These are phyloP conservation scores for Bisporella sp. DNA, from an alignment of 2,329 filamentous ascomycete genomes.

Conservation along the genomic window DNA sequence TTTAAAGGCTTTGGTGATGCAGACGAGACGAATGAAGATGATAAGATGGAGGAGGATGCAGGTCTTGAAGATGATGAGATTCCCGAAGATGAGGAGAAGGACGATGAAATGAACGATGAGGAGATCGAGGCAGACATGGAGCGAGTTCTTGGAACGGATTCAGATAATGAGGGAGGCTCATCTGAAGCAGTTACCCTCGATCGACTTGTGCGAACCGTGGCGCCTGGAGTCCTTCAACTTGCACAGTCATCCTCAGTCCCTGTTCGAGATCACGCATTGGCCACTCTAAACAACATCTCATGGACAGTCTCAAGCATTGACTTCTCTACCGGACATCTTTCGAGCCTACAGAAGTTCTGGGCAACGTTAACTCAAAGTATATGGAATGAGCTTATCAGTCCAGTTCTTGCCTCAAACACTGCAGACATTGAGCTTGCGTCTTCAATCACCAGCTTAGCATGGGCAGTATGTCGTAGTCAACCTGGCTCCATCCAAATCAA, in stretches of 20 bases:
- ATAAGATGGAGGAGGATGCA: conserved; percentile 7
- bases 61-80: conserved; percentile 29
- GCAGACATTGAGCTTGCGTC: conserved; percentile 55
- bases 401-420: conserved; percentile 53
- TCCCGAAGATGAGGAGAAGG: conserved; percentile 33
- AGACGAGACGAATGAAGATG: background rate
- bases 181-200: conserved; percentile 22
- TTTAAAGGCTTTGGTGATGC: conserved; percentile 32
- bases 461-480: conserved; percentile 54
- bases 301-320: conserved; percentile 60
- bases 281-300: conserved; percentile 58
- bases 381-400: conserved; percentile 49
- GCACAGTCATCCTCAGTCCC: conserved; percentile 29
- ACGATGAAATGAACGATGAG: conserved; percentile 31
- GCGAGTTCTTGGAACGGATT: conserved; percentile 45
- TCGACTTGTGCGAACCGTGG: conserved; percentile 21
- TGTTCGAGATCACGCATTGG: conserved; percentile 48
- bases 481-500: conserved; percentile 41
- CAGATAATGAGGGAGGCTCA: conserved; percentile 32
- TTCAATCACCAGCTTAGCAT: conserved; percentile 56
- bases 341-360: conserved; percentile 46
- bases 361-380: conserved; percentile 44
- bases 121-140: conserved; percentile 60
- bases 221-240: conserved; percentile 22
- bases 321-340: conserved; percentile 46